Evolutionary conservation across 331 rosid genomes (phyloP).

Genomic region (Pyrus hybrid): DNA sequence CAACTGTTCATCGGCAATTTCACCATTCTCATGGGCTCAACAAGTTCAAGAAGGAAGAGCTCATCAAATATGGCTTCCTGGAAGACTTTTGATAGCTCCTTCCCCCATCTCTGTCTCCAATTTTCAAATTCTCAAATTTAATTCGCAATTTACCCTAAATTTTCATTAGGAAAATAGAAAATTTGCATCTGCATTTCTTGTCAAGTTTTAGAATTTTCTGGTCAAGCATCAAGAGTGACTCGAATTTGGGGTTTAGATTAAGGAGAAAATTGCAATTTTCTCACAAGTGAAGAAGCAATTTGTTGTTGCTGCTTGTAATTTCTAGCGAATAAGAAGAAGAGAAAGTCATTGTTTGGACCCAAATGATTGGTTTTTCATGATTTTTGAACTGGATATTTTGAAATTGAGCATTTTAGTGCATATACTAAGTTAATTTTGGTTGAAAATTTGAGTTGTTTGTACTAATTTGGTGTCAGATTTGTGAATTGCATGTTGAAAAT

Average conservation of each 20-base stretch:
- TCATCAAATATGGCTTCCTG: slow-evolving; percentile 85
- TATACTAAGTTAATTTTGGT: not conserved
- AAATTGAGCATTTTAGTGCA: not conserved
- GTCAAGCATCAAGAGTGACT: not conserved
- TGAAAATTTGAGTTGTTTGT: too few relatives aligned
- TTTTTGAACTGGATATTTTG: not conserved
- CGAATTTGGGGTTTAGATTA: not conserved
- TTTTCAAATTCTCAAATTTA: not conserved
- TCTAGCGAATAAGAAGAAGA: too few relatives aligned
- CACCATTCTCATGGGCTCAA: slow-evolving; percentile 98
- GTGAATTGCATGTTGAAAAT: too few relatives aligned
- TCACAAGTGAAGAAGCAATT: not conserved
- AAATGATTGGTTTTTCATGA: not conserved
- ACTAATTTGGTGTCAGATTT: too few relatives aligned
- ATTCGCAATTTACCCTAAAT: not conserved
- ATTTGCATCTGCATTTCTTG: not conserved
- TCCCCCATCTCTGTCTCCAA: not conserved
- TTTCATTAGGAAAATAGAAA: not conserved
- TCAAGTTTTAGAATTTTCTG: not conserved
- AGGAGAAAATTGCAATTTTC: too few relatives aligned
- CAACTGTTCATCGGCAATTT: slow-evolving; percentile 77
- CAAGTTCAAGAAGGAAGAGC: slow-evolving; percentile 91
- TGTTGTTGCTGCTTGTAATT: too few relatives aligned
- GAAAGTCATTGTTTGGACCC: too few relatives aligned
- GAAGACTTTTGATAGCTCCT: slow-evolving; percentile 73